Conservation (phyloP, 2,329 filamentous ascomycete genomes). For the Xylaria digitata region DNA sequence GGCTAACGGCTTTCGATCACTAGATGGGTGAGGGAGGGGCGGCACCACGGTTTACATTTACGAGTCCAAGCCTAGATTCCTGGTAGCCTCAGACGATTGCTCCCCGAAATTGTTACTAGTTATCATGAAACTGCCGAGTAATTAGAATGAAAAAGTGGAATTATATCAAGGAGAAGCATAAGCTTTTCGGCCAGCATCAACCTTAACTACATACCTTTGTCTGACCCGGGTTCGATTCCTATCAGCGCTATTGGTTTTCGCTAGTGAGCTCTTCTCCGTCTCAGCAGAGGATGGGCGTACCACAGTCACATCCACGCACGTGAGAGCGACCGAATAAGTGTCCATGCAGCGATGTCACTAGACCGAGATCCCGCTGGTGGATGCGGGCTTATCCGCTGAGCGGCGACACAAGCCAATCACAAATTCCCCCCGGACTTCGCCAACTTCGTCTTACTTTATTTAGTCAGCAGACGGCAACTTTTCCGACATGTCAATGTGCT, state of each 20-base stretch:
- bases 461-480: slow-evolving; percentile 13
- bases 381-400: slow-evolving; percentile 1
- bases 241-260: no score
- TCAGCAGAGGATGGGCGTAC: no score
- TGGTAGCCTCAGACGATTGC: not conserved
- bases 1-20: no score
- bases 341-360: not conserved
- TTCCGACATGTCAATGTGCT: no score
- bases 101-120: not conserved
- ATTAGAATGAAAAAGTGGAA: not conserved
- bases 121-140: not conserved
- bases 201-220: not conserved
- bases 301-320: no score
- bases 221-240: no score
- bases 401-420: slow-evolving; percentile 19
- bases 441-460: not conserved
- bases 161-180: not conserved
- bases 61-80: no score
- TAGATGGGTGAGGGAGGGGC: not conserved
- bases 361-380: not conserved
- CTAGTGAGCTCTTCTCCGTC: no score
- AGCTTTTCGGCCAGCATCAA: not conserved
- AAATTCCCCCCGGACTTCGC: slow-evolving; percentile 27
- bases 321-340: not conserved
- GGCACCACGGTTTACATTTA: no score